Evolutionary conservation across 179 eudicot species (phyloP).

Genomic region (Camellia oleifera): DNA sequence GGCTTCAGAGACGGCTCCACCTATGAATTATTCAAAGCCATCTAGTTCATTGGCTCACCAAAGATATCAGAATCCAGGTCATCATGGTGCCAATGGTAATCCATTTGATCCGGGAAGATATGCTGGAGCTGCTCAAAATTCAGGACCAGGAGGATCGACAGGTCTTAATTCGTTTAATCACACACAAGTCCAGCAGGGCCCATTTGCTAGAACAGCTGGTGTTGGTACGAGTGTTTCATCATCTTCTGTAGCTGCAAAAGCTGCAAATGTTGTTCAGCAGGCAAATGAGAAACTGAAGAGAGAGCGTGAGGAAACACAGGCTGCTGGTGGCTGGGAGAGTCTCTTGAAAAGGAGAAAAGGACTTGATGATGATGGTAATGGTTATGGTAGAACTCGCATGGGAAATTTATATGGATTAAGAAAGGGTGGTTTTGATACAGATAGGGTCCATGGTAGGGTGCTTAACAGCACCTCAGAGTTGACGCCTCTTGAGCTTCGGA

Average conservation of each 20-base stretch:
- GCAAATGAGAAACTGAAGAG: slow-evolving; percentile 62
- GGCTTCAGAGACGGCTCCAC: slow-evolving; percentile 64
- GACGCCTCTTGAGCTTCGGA: slow-evolving; percentile 43
- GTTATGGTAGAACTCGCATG: slow-evolving; percentile 14
- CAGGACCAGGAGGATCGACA: slow-evolving; percentile 17
- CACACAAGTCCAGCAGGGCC: slow-evolving; percentile 35
- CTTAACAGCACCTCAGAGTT: slow-evolving; percentile 40
- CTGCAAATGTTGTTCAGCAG: slow-evolving; percentile 70
- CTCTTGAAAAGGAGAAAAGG: slow-evolving; percentile 34
- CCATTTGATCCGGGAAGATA: slow-evolving; percentile 21
- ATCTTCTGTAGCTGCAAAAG: slow-evolving; percentile 53
- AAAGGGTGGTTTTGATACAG: slow-evolving; percentile 9
- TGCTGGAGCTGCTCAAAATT: slow-evolving; percentile 19
- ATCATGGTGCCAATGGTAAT: slow-evolving; percentile 18
- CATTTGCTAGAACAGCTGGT: slow-evolving; percentile 40
- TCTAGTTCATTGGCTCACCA: slow-evolving; percentile 24
- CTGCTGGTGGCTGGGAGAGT: slow-evolving; percentile 15
- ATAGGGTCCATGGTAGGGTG: slow-evolving; percentile 7
- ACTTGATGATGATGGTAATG: slow-evolving; percentile 24
- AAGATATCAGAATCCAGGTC: slow-evolving; percentile 21
- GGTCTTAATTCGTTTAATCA: slow-evolving; percentile 10
- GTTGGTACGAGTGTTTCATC: slow-evolving; percentile 23
- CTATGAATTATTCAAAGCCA: slow-evolving; percentile 28
- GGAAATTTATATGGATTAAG: slow-evolving; percentile 4
- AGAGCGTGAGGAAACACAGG: slow-evolving; percentile 47